A percentile compares a stretch with the other conserved stretches of the same genome.
Evolutionary conservation across 768 basidiomycete species (phyloP).

Genomic region (Tephrocybe rancida): DNA sequence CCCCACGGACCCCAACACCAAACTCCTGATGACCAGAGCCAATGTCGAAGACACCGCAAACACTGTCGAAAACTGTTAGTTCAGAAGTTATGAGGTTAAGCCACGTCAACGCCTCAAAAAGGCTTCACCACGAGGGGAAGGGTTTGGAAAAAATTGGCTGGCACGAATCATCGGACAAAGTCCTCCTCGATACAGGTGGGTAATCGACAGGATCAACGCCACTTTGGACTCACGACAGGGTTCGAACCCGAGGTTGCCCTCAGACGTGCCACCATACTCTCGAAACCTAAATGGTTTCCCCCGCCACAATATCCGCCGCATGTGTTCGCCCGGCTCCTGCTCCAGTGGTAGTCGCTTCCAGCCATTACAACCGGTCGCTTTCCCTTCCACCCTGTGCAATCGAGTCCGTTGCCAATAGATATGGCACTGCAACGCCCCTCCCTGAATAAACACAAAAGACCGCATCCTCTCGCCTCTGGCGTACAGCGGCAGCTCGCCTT

Average conservation of each 20-base stretch:
- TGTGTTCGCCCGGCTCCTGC: slow-evolving; percentile 37
- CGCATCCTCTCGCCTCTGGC: slow-evolving; percentile 25
- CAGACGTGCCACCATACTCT: slow-evolving; percentile 33
- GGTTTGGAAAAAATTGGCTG: slow-evolving; percentile 22
- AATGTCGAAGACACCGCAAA: too few species aligned
- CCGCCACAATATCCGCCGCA: slow-evolving; percentile 34
- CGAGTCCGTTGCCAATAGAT: slow-evolving; percentile 10
- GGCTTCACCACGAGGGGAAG: slow-evolving; percentile 23
- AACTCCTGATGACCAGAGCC: too few species aligned
- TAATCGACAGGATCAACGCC: slow-evolving; percentile 11
- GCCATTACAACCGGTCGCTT: slow-evolving; percentile 32
- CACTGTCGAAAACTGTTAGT: too few species aligned
- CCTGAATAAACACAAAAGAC: neutral
- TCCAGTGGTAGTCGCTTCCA: slow-evolving; percentile 31
- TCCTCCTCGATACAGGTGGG: slow-evolving; percentile 17
- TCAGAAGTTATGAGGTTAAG: too few species aligned
- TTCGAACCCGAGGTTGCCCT: slow-evolving; percentile 13
- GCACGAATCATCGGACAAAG: slow-evolving; percentile 24
- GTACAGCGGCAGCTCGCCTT: slow-evolving; percentile 34
- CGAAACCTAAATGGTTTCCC: slow-evolving; percentile 42
- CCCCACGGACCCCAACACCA: too few species aligned
- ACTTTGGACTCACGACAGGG: slow-evolving; percentile 10
- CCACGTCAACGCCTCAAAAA: too few species aligned
- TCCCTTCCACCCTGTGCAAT: slow-evolving; percentile 22
- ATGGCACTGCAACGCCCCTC: slow-evolving; percentile 8